Base-by-base conservation (phyloP, 306 rosid genomes). In the Lathyrus oleraceus region DNA sequence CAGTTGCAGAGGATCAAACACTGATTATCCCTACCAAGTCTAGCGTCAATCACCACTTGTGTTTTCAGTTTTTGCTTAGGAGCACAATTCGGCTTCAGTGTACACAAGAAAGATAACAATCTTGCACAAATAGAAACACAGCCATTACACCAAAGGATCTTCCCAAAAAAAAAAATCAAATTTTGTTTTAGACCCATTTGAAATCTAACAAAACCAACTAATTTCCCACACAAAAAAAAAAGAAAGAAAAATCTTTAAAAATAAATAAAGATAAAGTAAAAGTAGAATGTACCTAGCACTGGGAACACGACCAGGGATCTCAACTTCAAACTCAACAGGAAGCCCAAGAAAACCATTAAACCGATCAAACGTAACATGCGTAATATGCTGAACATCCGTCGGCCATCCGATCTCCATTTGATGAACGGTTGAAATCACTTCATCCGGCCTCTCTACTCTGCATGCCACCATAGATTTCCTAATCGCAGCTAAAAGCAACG, bases 361-460 rank as follows among this genome's bases (percentile, higher is more conserved):
- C 16, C 97, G 89, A 21, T 94, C 99, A 59, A 94, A 94, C 10
- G 99, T 94, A 53, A 91, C 99, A 54, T 91, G 99, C 6, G 95
- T 81, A 27, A 91, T 76, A 74, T 94, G 99, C 13, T 73, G 86
- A 23, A 94, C 97, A 67, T 94, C 79, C 0, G 97, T 94, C 1
- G 99, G 99, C 92, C 97, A 94, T 20, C 97, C 99, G 48, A 89
- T 91, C 72, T 95, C 97, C 84, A 87, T 80, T 32, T 81, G 82
- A 48, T 86, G 83, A 10, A 90, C 91, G 75, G 88, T 28, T 19
- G 95, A 90, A 78, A 88, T 86, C 0, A 85, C 89, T 2, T 90
- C 97, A 12, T 88, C 89, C 5, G 84, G 73, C 3, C 87, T 70
- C 19, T 90, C 89, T 9, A 88, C 91, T 14, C 83, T 84, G 73